phyloP scores from a whole-genome alignment of 2,329 filamentous ascomycete species.

The Bertia moriformis region DNA sequence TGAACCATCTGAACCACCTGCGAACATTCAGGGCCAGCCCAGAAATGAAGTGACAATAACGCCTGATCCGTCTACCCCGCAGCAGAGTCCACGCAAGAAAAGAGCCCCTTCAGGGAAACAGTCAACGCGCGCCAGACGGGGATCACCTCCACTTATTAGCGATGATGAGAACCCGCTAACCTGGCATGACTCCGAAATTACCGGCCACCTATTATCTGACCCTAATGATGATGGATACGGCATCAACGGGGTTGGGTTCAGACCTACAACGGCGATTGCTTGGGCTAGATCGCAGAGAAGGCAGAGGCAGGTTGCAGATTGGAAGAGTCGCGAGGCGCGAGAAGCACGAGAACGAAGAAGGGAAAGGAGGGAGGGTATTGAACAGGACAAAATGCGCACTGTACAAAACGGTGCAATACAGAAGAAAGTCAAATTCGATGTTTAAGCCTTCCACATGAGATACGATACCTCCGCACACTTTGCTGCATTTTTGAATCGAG shows the following conservation, averaged over 20 bases:
- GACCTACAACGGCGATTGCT: slow-evolving; percentile 42
- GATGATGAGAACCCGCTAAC: slow-evolving; percentile 15
- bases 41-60: too few species aligned
- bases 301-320: slow-evolving; percentile 41
- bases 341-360: slow-evolving; percentile 41
- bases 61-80: too few species aligned
- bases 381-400: slow-evolving; percentile 10
- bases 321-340: slow-evolving; percentile 39
- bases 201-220: slow-evolving; percentile 38
- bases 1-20: too few species aligned
- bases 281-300: slow-evolving; percentile 38
- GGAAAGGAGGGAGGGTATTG: slow-evolving; percentile 26
- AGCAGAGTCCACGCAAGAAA: not conserved
- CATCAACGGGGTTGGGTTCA: slow-evolving; percentile 49
- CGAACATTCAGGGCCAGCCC: too few species aligned
- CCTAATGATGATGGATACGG: slow-evolving; percentile 47
- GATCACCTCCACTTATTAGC: not conserved
- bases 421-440: slow-evolving; percentile 23
- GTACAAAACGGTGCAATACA: slow-evolving; percentile 14
- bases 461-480: too few species aligned
- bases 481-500: too few species aligned
- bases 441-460: too few species aligned
- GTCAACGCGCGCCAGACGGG: not conserved
- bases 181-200: slow-evolving; percentile 49
- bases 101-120: not conserved